Conservation (phyloP, 2,329 filamentous ascomycete genomes). For the Cordyceps militaris region DNA sequence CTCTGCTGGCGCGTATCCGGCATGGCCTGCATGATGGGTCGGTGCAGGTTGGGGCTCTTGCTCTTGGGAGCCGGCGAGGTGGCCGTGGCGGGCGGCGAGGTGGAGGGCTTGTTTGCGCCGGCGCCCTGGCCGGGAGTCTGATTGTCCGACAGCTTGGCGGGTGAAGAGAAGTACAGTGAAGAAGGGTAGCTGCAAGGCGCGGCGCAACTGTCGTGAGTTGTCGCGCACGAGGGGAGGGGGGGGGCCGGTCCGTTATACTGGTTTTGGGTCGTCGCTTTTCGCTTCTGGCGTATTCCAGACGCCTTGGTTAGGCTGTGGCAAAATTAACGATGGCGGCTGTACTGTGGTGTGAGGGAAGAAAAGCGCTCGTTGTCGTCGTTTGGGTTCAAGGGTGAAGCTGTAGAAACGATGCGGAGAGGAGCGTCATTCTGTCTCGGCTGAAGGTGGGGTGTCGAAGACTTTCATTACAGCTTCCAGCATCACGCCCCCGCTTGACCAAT, state of each 20-base stretch:
- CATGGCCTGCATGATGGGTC: constrained; percentile 57
- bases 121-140: constrained; percentile 29
- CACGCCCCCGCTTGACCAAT: neutral
- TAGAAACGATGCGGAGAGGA: constrained; percentile 2
- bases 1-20: constrained; percentile 78
- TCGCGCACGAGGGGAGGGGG: too few species aligned
- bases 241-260: too few species aligned
- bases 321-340: neutral
- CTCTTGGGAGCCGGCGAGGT: constrained; percentile 19
- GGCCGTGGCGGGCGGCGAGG: neutral
- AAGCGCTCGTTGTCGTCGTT: neutral
- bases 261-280: too few species aligned
- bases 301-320: too few species aligned
- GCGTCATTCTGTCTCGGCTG: neutral
- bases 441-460: constrained; percentile 1
- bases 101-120: constrained; percentile 19
- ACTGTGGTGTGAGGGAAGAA: neutral
- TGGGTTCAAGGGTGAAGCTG: neutral
- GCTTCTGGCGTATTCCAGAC: too few species aligned
- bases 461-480: neutral
- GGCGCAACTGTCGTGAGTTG: neutral
- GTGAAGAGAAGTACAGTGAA: neutral
- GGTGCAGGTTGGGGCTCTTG: constrained; percentile 32
- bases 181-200: neutral
- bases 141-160: constrained; percentile 37